Base-by-base conservation (phyloP, 371 early-diverging fungal species). In the Massospora cicadina region DNA sequence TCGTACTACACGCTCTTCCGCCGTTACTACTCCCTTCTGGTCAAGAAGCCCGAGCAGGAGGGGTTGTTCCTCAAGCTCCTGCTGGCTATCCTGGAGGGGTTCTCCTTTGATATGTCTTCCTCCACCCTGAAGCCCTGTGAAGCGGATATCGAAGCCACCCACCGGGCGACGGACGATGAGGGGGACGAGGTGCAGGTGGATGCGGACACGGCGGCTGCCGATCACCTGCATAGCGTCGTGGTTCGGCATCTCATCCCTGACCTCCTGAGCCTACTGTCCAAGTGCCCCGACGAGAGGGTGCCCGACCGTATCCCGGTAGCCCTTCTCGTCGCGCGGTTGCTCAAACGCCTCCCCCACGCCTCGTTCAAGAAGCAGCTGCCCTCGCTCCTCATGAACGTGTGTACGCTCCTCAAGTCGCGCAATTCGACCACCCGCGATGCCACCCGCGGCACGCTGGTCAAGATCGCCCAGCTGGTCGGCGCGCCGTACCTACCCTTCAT, bases 301-400 rank as follows among this genome's bases (percentile, higher is more conserved):
- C 76, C 79, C 58, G 71, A 85, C 12, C 88, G 98, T 64, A 82
- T 93, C 0, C 95, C 95, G 0, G 74, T 96, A 12, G 91, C 93
- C 0, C 68, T 95, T 55, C 87, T 93, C 26, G 82, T 92, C 58
- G 83, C 90, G 56, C 81, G 86, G 32, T 70, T 97, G 24, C 77
- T 96, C 60, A 83, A 81, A 54, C 75, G 79, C 29, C 73, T 95
- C 21, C 94, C 98, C 2, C 79, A 79, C 66, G 72, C 74, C 23
- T 81, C 91, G 0, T 78, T 88, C 74, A 77, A 82, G 13, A 61
- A 79, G 54, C 88, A 93, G 69, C 74, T 96, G 7, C 93, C 95
- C 1, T 83, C 86, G 28, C 71, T 98, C 29, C 72, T 98, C 68
- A 84, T 86, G 0, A 86, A 81, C 0, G 75, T 96, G 29, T 90